A percentile compares a stretch with the other conserved stretches of the same genome.
Conservation (phyloP, 2,329 filamentous ascomycete genomes). For the Aurifilum marmelostoma region DNA sequence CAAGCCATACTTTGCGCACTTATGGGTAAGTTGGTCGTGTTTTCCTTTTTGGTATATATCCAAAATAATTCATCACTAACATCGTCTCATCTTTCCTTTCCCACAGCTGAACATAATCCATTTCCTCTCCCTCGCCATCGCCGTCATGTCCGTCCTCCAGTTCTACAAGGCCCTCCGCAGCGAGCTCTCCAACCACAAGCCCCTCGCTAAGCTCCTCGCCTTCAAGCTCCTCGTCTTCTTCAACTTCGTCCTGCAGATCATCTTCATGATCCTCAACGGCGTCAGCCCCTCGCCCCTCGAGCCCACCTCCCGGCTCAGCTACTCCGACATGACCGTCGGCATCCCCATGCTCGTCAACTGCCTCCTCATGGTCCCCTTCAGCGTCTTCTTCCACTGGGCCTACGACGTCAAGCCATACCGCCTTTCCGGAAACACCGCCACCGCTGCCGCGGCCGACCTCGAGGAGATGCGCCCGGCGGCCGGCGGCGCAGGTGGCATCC, state of each 20-base stretch:
- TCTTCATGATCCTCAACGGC: conserved; percentile 32
- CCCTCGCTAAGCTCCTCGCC: conserved; percentile 38
- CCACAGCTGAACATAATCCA: conserved; percentile 33
- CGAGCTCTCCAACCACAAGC: conserved; percentile 36
- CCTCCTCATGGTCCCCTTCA: conserved; percentile 35
- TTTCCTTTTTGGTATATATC: too few species aligned
- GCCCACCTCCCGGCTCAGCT: conserved; percentile 32
- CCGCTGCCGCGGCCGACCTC: not conserved
- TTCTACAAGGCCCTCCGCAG: conserved; percentile 37
- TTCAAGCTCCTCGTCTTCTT: conserved; percentile 42
- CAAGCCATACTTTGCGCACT: conserved; percentile 36
- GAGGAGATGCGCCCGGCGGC: not conserved
- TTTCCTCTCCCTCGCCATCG: conserved; percentile 33
- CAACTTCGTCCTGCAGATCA: conserved; percentile 31
- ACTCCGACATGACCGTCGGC: conserved; percentile 34
- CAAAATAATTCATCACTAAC: too few species aligned
- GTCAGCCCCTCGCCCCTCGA: conserved; percentile 26
- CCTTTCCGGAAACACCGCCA: not conserved
- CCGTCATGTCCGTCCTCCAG: conserved; percentile 34
- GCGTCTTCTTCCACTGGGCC: conserved; percentile 32
- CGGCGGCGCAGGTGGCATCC: too few species aligned
- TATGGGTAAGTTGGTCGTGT: conserved; percentile 37
- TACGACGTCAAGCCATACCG: conserved; percentile 33
- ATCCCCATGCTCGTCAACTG: conserved; percentile 34
- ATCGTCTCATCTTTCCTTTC: too few species aligned